phyloP scores from a whole-genome alignment of 106 monocot genomes.

The Platanthera guangdongensis region DNA sequence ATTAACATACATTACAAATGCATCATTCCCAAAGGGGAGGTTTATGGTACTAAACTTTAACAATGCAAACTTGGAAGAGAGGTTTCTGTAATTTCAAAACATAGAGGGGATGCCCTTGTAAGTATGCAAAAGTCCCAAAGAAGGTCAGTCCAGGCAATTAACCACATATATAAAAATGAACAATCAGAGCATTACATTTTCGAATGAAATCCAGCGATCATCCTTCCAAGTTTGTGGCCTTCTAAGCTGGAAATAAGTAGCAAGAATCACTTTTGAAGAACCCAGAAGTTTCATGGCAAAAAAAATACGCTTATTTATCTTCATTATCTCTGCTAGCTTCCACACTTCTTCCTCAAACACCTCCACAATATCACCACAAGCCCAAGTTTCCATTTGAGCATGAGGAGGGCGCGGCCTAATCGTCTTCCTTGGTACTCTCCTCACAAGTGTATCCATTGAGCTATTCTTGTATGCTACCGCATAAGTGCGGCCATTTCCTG shows the following conservation, averaged over 20 bases:
- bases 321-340: conserved; percentile 6
- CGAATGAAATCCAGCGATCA: background rate
- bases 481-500: background rate
- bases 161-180: background rate
- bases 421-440: background rate
- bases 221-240: conserved; percentile 5
- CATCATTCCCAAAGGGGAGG: too few relatives aligned
- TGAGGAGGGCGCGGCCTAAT: conserved; percentile 7
- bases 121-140: too few relatives aligned
- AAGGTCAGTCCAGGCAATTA: too few relatives aligned
- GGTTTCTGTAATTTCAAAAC: too few relatives aligned
- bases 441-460: background rate
- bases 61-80: too few relatives aligned
- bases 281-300: background rate
- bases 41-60: too few relatives aligned
- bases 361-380: conserved; percentile 3
- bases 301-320: background rate
- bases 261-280: background rate
- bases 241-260: background rate
- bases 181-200: background rate
- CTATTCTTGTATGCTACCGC: background rate
- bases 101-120: too few relatives aligned
- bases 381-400: background rate
- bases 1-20: too few relatives aligned
- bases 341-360: background rate